Percentiles rank a stretch among this genome's conserved stretches.
These are phyloP conservation scores for Spathaspora arborariae DNA, from an alignment of 805 yeast species.

Conservation along the genomic window DNA sequence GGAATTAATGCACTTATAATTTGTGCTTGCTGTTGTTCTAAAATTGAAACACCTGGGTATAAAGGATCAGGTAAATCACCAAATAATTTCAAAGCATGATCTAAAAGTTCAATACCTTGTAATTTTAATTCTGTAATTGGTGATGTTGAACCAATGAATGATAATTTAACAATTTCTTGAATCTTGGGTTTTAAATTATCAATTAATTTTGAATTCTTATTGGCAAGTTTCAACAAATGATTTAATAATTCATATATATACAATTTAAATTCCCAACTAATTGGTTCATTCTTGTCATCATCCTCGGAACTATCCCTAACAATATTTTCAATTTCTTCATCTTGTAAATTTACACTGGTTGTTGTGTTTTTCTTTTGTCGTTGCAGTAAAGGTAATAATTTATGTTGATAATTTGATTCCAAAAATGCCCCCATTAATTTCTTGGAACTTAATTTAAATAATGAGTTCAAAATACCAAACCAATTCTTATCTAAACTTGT, in stretches of 20 bases:
- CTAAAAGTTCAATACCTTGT: constrained; percentile 64
- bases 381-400: constrained; percentile 39
- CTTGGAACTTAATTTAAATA: constrained; percentile 44
- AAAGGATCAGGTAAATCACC: constrained; percentile 67
- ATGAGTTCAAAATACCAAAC: constrained; percentile 52
- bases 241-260: constrained; percentile 45
- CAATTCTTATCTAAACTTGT: constrained; percentile 47
- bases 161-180: constrained; percentile 67
- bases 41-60: constrained; percentile 62
- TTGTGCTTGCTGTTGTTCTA: constrained; percentile 94
- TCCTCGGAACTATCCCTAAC: constrained; percentile 32
- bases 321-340: constrained; percentile 39
- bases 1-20: constrained; percentile 87
- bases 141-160: constrained; percentile 80
- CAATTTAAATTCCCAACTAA: constrained; percentile 54
- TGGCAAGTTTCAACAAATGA: constrained; percentile 38
- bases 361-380: constrained; percentile 31
- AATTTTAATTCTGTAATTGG: constrained; percentile 56
- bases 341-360: constrained; percentile 30
- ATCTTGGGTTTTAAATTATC: constrained; percentile 42
- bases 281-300: constrained; percentile 49
- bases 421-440: constrained; percentile 39
- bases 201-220: constrained; percentile 33
- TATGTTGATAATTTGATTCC: constrained; percentile 36
- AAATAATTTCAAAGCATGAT: constrained; percentile 56